Base-by-base conservation (phyloP, 2,329 filamentous ascomycete genomes). In the Colletotrichum somersetense region DNA sequence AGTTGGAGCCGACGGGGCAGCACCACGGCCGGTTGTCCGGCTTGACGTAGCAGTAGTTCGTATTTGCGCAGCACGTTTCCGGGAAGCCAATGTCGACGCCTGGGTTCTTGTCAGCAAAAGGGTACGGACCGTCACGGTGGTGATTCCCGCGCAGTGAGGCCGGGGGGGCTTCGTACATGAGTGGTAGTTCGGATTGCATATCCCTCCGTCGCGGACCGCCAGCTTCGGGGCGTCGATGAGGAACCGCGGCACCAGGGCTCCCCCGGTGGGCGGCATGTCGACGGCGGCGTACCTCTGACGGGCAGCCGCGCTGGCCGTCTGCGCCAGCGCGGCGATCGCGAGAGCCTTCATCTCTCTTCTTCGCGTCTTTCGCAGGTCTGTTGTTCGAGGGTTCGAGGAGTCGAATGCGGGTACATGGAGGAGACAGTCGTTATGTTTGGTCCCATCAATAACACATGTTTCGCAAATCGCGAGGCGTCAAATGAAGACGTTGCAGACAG, bases 1-100 rank as follows among this genome's bases (percentile, higher is more conserved):
- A 87, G 73, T 81, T 77, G 62, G 80, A 83, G 35, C 83, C 82
- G 72, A 84, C 79, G 42, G 79, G 78, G 74, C 85, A 87, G 78
- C 85, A 87, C 62, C 77, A 77, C 6, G 80, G 72, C 5, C 77
- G 73, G 65, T 77, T 77, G 26, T 75, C 73, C 7, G 75, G 74
- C 74, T 82, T 80, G 66, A 87, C 70, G 75, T 85, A 85, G 78
- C 85, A 87, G 77, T 86, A 87, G 55, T 78, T 76, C 20, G 80
- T 76, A 74, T 87, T 83, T 26, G 76, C 71, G 75, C 85, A 87
- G 79, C 85, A 87, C 8, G 76, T 63, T 30, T 79, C 77, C 14
- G 77, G 74, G 57, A 79, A 77, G 40, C 80, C 79, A 46, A 86
- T 76, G 59, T 86, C 85, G 62, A 83, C 79, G 69, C 85, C 85